Evolutionary conservation across 2,329 filamentous ascomycete genomes (phyloP).

Genomic region (Aspergillus novoparasiticus): DNA sequence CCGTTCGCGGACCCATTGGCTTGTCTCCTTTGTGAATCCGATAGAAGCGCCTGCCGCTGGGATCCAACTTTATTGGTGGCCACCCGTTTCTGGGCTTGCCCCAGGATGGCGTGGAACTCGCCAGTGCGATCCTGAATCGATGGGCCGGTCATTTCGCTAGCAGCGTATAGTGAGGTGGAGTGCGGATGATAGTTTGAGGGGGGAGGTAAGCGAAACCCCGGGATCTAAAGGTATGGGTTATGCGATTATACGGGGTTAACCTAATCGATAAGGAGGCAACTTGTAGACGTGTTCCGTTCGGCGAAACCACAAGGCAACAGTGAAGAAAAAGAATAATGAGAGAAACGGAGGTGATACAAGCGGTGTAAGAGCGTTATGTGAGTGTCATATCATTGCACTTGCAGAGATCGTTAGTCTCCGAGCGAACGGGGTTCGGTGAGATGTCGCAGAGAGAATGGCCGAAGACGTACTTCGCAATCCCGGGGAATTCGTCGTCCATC

Average conservation of each 20-base stretch:
- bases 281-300: constrained; percentile 28
- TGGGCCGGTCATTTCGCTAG: constrained; percentile 52
- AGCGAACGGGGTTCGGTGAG: background rate
- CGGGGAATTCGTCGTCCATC: constrained; percentile 14
- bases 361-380: background rate
- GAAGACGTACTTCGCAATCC: constrained; percentile 14
- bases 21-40: constrained; percentile 63
- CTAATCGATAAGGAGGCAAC: constrained; percentile 40
- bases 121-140: constrained; percentile 96
- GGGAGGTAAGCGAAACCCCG: background rate
- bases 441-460: constrained; percentile 11
- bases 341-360: background rate
- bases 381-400: constrained; percentile 1
- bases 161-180: background rate
- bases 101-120: constrained; percentile 91
- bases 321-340: background rate
- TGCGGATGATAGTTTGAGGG: background rate
- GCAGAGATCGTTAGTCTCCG: background rate
- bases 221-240: background rate
- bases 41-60: constrained; percentile 79
- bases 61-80: constrained; percentile 74
- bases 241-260: constrained; percentile 8
- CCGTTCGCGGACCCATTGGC: constrained; percentile 64
- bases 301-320: constrained; percentile 1
- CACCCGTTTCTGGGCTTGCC: constrained; percentile 79